Conservation (phyloP, 306 rosid genomes). For the Rosa lucieae region DNA sequence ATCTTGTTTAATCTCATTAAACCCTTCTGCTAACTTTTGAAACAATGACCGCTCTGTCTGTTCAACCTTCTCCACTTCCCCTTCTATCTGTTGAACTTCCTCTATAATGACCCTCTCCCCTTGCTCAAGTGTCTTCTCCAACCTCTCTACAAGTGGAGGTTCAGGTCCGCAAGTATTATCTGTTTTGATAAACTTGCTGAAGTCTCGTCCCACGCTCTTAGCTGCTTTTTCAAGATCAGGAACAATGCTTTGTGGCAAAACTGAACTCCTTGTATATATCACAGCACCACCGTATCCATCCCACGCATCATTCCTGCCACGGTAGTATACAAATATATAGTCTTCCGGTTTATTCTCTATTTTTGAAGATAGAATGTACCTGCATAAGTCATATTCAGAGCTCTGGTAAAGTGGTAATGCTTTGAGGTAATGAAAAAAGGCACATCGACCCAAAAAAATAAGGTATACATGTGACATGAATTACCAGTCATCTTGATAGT, state of each 20-base stretch:
- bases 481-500: conserved; percentile 97
- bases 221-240: conserved; percentile 78
- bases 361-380: conserved; percentile 79
- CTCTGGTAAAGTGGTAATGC: not conserved
- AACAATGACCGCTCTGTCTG: conserved; percentile 59
- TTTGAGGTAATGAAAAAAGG: conserved; percentile 1
- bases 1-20: conserved; percentile 63
- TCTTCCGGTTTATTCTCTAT: conserved; percentile 74
- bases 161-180: conserved; percentile 93
- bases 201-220: conserved; percentile 77
- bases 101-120: conserved; percentile 71
- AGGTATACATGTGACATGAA: not conserved
- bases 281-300: conserved; percentile 97
- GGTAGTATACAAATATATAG: conserved; percentile 80
- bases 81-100: conserved; percentile 82
- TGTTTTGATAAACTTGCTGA: conserved; percentile 63
- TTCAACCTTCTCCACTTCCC: conserved; percentile 69
- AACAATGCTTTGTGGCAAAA: conserved; percentile 70
- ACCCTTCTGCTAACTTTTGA: conserved; percentile 67
- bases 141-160: conserved; percentile 83
- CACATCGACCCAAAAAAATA: conserved; percentile 15
- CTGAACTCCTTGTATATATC: conserved; percentile 79
- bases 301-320: conserved; percentile 97
- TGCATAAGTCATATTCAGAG: conserved; percentile 27
- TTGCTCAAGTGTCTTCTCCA: conserved; percentile 81